These are phyloP conservation scores for Isabelozyma heimii DNA, from an alignment of 805 yeast genomes.

Conservation along the genomic window DNA sequence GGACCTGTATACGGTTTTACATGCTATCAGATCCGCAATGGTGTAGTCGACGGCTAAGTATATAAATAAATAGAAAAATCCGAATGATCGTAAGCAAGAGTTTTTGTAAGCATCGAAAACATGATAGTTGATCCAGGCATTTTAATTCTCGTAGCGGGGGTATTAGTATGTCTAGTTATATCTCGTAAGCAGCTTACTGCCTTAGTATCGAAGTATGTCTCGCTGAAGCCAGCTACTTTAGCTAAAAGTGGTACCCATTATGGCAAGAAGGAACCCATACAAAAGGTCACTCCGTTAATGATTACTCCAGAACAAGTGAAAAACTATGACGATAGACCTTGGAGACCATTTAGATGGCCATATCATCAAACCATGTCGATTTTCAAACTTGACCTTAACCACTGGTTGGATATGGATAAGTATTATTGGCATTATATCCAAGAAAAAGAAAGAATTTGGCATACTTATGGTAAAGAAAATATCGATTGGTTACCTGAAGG, in stretches of 20 bases:
- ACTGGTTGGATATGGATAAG: slow-evolving; percentile 80
- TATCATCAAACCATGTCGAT: slow-evolving; percentile 79
- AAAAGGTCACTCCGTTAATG: slow-evolving; percentile 55
- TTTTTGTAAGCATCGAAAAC: background rate
- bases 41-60: background rate
- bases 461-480: slow-evolving; percentile 57
- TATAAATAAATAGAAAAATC: background rate
- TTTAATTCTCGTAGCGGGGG: slow-evolving; percentile 8
- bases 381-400: slow-evolving; percentile 66
- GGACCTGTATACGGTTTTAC: background rate
- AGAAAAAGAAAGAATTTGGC: slow-evolving; percentile 59
- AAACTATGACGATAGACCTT: slow-evolving; percentile 69
- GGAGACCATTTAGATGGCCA: slow-evolving; percentile 82
- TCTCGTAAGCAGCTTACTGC: slow-evolving; percentile 12
- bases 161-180: slow-evolving; percentile 8
- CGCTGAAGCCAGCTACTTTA: slow-evolving; percentile 1
- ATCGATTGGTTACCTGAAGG: slow-evolving; percentile 67
- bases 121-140: background rate
- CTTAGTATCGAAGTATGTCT: slow-evolving; percentile 3
- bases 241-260: slow-evolving; percentile 3
- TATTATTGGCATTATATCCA: slow-evolving; percentile 64
- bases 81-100: background rate
- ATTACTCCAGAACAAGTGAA: slow-evolving; percentile 67
- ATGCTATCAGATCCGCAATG: too few species aligned
- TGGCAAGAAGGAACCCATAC: slow-evolving; percentile 16